Conservation (phyloP, 495 filamentous ascomycete genomes). For the Talaromyces trachyspermus region DNA sequence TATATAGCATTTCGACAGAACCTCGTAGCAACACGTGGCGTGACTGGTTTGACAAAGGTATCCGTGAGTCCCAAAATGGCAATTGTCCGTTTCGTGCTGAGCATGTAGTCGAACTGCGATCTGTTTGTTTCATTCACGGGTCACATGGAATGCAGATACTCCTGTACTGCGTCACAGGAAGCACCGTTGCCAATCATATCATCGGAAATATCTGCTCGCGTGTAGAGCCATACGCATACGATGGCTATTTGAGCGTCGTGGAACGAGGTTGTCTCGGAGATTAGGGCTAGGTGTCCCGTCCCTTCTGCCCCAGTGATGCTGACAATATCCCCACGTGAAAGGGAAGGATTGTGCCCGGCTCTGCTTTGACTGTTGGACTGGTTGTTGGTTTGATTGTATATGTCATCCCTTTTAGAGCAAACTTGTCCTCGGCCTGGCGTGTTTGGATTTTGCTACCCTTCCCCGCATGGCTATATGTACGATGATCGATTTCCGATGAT, state of each 20-base stretch:
- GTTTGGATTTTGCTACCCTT: too few relatives aligned
- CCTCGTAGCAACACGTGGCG: neutral
- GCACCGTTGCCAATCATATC: neutral
- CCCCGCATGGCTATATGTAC: too few relatives aligned
- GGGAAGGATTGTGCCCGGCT: too few relatives aligned
- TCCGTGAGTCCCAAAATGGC: neutral
- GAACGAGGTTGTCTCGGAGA: neutral
- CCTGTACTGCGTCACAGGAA: neutral
- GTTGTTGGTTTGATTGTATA: too few relatives aligned
- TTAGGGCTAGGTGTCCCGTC: neutral
- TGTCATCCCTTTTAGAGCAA: too few relatives aligned
- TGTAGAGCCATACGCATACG: conserved; percentile 1
- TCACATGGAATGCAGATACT: neutral
- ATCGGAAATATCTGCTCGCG: neutral
- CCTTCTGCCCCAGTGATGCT: neutral
- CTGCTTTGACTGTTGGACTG: too few relatives aligned
- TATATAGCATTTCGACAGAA: conserved; percentile 1
- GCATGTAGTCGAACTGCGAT: conserved; percentile 2
- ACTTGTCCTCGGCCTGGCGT: too few relatives aligned
- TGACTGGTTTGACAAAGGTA: neutral
- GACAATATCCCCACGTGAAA: neutral
- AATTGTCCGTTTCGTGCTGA: neutral
- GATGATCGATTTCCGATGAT: too few relatives aligned
- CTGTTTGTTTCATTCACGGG: neutral
- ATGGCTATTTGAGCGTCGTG: neutral